Evolutionary conservation across 2,329 filamentous ascomycete genomes (phyloP).

Genomic region (Ophiocordyceps camponoti-floridani): DNA sequence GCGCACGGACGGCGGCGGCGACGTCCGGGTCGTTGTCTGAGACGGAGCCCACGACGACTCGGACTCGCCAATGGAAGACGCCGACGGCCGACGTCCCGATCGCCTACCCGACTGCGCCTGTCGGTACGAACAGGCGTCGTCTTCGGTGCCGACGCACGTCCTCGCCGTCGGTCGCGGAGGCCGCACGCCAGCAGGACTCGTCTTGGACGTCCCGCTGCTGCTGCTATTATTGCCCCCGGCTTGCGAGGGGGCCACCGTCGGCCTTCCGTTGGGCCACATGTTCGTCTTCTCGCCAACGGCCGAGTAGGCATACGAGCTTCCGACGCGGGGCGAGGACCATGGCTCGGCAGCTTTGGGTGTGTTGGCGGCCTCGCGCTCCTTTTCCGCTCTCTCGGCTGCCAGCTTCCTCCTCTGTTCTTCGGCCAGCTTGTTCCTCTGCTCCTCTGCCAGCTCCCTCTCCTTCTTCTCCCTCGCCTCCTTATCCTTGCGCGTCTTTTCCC

Average conservation of each 20-base stretch:
- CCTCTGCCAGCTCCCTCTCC: conserved; percentile 15
- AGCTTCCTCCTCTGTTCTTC: conserved; percentile 16
- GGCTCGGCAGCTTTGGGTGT: conserved; percentile 11
- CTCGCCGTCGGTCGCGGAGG: conserved; percentile 32
- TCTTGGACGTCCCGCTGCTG: conserved; percentile 10
- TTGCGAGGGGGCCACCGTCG: conserved; percentile 15
- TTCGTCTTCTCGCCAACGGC: conserved; percentile 51
- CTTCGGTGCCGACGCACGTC: conserved; percentile 42
- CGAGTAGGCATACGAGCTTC: conserved; percentile 42
- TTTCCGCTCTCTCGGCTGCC: conserved; percentile 3
- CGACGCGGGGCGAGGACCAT: conserved; percentile 18
- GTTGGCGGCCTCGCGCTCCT: conserved; percentile 12
- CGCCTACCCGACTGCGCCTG: conserved; percentile 35
- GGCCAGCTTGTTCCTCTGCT: conserved; percentile 13
- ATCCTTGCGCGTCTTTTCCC: conserved; percentile 15
- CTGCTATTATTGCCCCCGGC: conserved; percentile 3
- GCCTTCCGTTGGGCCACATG: conserved; percentile 49
- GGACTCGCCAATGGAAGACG: conserved; percentile 51
- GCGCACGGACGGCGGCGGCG: conserved; percentile 62
- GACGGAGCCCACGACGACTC: conserved; percentile 79
- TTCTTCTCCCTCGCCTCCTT: conserved; percentile 15
- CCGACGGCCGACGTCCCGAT: conserved; percentile 37
- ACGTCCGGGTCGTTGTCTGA: conserved; percentile 66
- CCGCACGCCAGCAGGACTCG: conserved; percentile 16
- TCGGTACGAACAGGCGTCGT: conserved; percentile 54